These are phyloP conservation scores for Candida succiphila DNA, from an alignment of 805 yeast genomes.

Conservation along the genomic window DNA sequence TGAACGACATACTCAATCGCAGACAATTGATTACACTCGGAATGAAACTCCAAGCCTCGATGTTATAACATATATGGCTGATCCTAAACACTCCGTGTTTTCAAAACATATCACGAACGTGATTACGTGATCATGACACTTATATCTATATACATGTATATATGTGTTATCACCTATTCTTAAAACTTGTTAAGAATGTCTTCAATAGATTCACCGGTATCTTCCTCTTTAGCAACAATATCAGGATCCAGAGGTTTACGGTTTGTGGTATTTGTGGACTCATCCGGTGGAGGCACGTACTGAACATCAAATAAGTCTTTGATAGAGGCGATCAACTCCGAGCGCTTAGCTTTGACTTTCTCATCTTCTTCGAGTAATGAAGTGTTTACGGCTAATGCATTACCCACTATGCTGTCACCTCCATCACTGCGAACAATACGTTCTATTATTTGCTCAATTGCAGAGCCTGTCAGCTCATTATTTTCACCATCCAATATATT, in stretches of 20 bases:
- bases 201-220: background rate
- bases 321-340: background rate
- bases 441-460: conserved; percentile 1
- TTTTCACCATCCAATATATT: background rate
- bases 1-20: too few species aligned
- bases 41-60: too few species aligned
- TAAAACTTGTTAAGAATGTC: background rate
- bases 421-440: background rate
- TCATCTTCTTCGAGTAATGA: background rate
- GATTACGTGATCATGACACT: too few species aligned
- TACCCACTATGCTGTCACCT: conserved; percentile 2
- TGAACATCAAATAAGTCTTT: background rate
- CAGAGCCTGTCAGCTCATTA: too few species aligned
- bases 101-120: too few species aligned
- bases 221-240: background rate
- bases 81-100: too few species aligned
- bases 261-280: too few species aligned
- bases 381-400: conserved; percentile 2
- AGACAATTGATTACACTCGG: too few species aligned
- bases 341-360: background rate
- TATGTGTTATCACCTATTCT: too few species aligned
- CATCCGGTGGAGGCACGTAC: background rate
- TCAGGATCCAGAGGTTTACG: too few species aligned
- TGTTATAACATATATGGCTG: too few species aligned
- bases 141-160: too few species aligned